Conservation (phyloP, 805 yeast genomes). For the Ogataea trehalophila region DNA sequence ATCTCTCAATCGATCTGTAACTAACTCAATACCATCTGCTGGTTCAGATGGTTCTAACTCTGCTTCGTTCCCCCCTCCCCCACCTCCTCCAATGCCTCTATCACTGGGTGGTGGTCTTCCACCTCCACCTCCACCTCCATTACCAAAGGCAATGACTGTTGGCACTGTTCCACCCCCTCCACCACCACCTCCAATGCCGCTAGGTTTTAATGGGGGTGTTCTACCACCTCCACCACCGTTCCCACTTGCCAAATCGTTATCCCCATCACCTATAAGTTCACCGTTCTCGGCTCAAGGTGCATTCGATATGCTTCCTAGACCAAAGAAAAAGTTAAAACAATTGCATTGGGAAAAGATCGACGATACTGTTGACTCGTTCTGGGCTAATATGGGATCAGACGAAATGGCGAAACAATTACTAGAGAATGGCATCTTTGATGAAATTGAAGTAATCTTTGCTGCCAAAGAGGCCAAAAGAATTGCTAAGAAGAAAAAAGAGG, state of each 20-base stretch:
- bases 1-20: neutral
- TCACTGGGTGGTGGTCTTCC: constrained; percentile 16
- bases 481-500: constrained; percentile 41
- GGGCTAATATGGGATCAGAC: constrained; percentile 65
- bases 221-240: constrained; percentile 29
- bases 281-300: constrained; percentile 28
- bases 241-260: constrained; percentile 22
- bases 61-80: constrained; percentile 19
- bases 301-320: constrained; percentile 56
- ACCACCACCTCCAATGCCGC: constrained; percentile 23
- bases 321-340: constrained; percentile 79
- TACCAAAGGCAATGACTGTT: constrained; percentile 15
- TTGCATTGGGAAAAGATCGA: constrained; percentile 97
- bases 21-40: neutral
- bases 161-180: constrained; percentile 21
- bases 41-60: neutral
- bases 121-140: constrained; percentile 33
- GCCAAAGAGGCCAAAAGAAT: constrained; percentile 65
- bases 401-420: constrained; percentile 57
- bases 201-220: constrained; percentile 1
- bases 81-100: constrained; percentile 31
- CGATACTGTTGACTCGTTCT: constrained; percentile 76
- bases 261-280: constrained; percentile 12
- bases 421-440: constrained; percentile 75
- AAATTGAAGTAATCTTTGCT: constrained; percentile 82